A percentile compares a stretch with the other conserved stretches of the same genome.
Evolutionary conservation across 2,329 filamentous ascomycete species (phyloP).

Genomic region (Sordariomycetes sp.): DNA sequence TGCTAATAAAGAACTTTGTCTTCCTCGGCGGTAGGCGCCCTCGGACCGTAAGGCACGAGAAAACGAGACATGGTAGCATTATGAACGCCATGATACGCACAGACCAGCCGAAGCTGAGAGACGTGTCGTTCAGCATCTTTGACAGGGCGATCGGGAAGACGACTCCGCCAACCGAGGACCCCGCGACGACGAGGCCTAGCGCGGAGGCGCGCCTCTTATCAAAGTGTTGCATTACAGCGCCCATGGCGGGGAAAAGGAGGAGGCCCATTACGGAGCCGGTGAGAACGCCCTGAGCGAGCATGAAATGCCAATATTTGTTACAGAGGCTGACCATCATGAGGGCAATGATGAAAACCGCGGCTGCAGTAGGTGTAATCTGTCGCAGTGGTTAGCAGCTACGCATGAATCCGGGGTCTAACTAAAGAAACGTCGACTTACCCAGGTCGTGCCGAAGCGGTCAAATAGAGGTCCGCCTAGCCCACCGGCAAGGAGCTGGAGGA

Average conservation of each 20-base stretch:
- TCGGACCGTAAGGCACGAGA: conserved; percentile 20
- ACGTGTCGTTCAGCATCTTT: conserved; percentile 28
- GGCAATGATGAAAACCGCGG: conserved; percentile 19
- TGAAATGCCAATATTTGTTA: conserved; percentile 34
- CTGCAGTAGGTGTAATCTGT: conserved; percentile 17
- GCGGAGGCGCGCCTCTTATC: conserved; percentile 30
- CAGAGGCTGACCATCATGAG: conserved; percentile 30
- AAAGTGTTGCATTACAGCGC: conserved; percentile 32
- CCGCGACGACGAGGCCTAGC: conserved; percentile 29
- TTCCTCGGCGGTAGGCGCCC: conserved; percentile 19
- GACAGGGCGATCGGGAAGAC: conserved; percentile 33
- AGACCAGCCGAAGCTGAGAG: conserved; percentile 35
- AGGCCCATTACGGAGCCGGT: conserved; percentile 25
- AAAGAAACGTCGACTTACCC: not conserved
- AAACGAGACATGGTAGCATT: conserved; percentile 25
- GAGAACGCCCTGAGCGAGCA: conserved; percentile 34
- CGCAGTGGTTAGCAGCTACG: not conserved
- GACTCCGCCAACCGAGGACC: conserved; percentile 36
- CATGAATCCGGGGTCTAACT: conserved; percentile 1
- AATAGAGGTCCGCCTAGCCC: not conserved
- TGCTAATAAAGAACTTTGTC: conserved; percentile 25
- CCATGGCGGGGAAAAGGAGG: conserved; percentile 28
- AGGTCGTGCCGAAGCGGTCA: not conserved
- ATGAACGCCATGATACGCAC: conserved; percentile 38
- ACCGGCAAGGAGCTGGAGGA: not conserved